Conservation (phyloP, 768 basidiomycete genomes). For the Tubosaeta sp. region DNA sequence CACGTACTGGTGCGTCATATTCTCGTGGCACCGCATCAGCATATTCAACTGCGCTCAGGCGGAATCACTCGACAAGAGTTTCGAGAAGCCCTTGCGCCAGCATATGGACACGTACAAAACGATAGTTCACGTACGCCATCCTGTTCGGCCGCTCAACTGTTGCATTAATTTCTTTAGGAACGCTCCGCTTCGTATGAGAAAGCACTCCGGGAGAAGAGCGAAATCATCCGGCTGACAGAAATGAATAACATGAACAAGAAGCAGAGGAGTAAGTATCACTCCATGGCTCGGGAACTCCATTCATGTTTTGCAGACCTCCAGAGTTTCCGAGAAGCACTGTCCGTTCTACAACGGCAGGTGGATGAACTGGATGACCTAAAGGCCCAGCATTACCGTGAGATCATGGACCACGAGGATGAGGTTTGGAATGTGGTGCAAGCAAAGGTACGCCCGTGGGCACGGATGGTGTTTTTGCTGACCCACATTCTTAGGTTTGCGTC, state of each 20-base stretch:
- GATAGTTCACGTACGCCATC: constrained; percentile 56
- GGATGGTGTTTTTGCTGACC: constrained; percentile 8
- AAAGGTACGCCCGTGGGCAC: constrained; percentile 48
- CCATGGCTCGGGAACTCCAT: constrained; percentile 4
- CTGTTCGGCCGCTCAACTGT: background rate
- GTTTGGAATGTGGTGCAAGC: constrained; percentile 91
- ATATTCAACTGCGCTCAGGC: constrained; percentile 44
- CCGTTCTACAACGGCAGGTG: constrained; percentile 80
- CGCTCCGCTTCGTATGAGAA: constrained; percentile 82
- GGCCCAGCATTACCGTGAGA: constrained; percentile 79
- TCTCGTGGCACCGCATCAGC: constrained; percentile 3
- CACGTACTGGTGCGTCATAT: constrained; percentile 69
- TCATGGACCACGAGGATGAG: constrained; percentile 89
- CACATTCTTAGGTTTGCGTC: constrained; percentile 57
- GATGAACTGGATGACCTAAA: constrained; percentile 89
- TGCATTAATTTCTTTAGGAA: constrained; percentile 47
- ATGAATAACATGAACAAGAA: constrained; percentile 79
- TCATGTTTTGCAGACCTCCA: constrained; percentile 64
- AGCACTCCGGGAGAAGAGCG: constrained; percentile 77
- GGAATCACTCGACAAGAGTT: constrained; percentile 79
- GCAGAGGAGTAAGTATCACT: constrained; percentile 64
- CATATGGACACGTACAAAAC: constrained; percentile 77
- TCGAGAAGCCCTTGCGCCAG: constrained; percentile 85
- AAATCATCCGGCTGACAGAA: constrained; percentile 82
- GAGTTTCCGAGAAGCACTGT: constrained; percentile 78